A percentile compares a stretch with the other conserved stretches of the same genome.
Conservation (phyloP, 352 stramenopile species). For the Globisporangium apiculatum region DNA sequence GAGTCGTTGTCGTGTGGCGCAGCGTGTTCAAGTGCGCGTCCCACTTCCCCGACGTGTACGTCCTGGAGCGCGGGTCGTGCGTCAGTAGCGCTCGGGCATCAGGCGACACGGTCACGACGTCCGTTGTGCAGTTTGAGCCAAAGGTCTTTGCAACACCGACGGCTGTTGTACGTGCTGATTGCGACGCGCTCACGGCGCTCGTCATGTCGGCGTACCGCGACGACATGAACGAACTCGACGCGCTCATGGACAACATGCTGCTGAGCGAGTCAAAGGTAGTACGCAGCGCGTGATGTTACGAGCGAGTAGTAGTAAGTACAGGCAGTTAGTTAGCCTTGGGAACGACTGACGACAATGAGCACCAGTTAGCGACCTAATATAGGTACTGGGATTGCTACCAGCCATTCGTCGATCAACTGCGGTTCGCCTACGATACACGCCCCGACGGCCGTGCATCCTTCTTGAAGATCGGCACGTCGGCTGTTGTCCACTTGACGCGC, state of each 20-base stretch:
- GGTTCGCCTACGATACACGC: too few relatives aligned
- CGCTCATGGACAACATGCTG: neutral
- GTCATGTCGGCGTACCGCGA: neutral
- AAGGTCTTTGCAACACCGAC: neutral
- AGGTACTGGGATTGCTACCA: too few relatives aligned
- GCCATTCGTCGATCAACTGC: too few relatives aligned
- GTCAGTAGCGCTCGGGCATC: too few relatives aligned
- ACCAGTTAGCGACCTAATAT: too few relatives aligned
- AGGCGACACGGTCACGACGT: neutral
- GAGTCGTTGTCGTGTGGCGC: constrained; percentile 51
- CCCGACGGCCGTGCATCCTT: too few relatives aligned
- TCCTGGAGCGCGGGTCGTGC: constrained; percentile 16
- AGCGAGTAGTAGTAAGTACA: too few relatives aligned
- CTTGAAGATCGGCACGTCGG: constrained; percentile 28
- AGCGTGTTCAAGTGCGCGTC: constrained; percentile 26
- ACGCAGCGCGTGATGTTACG: too few relatives aligned
- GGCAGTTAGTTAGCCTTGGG: too few relatives aligned
- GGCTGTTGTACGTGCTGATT: neutral
- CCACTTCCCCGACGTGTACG: constrained; percentile 37
- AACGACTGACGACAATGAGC: too few relatives aligned
- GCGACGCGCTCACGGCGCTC: neutral
- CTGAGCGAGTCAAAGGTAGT: neutral
- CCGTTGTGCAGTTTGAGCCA: constrained; percentile 1
- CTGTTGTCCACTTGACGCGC: constrained; percentile 60
- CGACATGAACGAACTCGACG: neutral